A percentile compares a stretch with the other conserved stretches of the same genome.
phyloP scores from a whole-genome alignment of 2,329 filamentous ascomycete genomes.

The Coccinonectria pachysandricola region DNA sequence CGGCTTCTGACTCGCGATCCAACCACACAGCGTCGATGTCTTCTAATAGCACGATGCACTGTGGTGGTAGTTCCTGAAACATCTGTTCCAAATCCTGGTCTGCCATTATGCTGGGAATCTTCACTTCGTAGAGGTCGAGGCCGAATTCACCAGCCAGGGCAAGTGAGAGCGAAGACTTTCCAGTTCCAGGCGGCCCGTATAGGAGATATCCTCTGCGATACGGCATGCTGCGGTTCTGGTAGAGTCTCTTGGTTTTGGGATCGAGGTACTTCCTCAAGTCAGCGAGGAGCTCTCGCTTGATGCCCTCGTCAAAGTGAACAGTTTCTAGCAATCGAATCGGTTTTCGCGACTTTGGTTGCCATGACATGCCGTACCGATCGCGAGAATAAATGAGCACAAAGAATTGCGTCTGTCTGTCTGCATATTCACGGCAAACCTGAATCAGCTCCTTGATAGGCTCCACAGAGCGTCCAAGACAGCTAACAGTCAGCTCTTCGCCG shows the following conservation, averaged over 20 bases:
- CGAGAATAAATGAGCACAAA: conserved; percentile 39
- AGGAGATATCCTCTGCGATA: conserved; percentile 48
- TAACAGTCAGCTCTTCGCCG: conserved; percentile 36
- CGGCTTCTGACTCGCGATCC: conserved; percentile 9
- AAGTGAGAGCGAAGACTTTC: conserved; percentile 46
- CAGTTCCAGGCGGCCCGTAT: conserved; percentile 52
- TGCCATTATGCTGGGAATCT: conserved; percentile 36
- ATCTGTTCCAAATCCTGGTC: conserved; percentile 41
- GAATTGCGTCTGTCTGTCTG: conserved; percentile 37
- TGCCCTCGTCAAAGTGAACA: conserved; percentile 36
- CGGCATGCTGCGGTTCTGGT: conserved; percentile 42
- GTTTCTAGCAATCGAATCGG: conserved; percentile 40
- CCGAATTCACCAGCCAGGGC: conserved; percentile 41
- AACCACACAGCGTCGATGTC: conserved; percentile 39
- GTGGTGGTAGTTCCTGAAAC: conserved; percentile 40
- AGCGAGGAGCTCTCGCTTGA: conserved; percentile 35
- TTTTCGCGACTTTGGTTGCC: conserved; percentile 38
- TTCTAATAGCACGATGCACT: conserved; percentile 44
- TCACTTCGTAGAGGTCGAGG: conserved; percentile 39
- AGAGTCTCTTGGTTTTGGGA: conserved; percentile 41
- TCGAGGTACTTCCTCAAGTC: conserved; percentile 44
- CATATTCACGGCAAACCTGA: conserved; percentile 35
- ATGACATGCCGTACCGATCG: conserved; percentile 34
- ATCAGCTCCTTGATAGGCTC: conserved; percentile 36
- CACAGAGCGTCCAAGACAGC: conserved; percentile 40